Conservation (phyloP, 139 green algal genomes). For the Chlamydomonas sp. region DNA sequence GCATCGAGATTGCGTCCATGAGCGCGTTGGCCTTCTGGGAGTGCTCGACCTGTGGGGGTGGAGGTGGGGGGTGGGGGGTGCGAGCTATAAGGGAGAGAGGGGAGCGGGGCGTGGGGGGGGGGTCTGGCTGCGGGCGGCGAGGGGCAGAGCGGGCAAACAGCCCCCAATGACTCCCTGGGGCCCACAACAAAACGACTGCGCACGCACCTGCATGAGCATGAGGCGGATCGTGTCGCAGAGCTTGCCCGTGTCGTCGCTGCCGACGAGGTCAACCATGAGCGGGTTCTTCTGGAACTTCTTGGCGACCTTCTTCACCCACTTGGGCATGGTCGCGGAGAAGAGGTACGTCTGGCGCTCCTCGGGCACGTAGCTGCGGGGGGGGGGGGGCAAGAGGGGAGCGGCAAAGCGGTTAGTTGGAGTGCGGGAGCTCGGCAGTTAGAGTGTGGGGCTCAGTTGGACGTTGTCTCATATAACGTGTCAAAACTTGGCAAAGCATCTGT, state of each 20-base stretch:
- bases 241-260: constrained; percentile 71
- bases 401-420: not conserved
- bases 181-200: no score
- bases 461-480: no score
- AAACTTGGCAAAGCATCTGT: not conserved
- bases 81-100: not conserved
- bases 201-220: constrained; percentile 47
- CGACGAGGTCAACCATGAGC: constrained; percentile 88
- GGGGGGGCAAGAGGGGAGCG: not conserved
- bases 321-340: constrained; percentile 93
- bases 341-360: constrained; percentile 86
- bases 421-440: not conserved
- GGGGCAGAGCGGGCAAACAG: no score
- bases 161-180: no score
- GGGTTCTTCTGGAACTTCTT: constrained; percentile 71
- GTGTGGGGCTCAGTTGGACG: no score
- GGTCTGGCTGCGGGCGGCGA: no score
- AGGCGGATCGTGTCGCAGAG: constrained; percentile 63
- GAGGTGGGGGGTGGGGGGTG: no score
- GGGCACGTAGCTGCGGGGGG: constrained; percentile 35
- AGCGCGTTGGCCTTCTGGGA: constrained; percentile 58
- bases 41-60: constrained; percentile 30
- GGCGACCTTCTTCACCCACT: constrained; percentile 81
- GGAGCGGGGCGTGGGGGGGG: no score
- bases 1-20: constrained; percentile 78